Evolutionary conservation across 2,329 filamentous ascomycete species (phyloP).

Genomic region (Pseudogymnoascus sp.): DNA sequence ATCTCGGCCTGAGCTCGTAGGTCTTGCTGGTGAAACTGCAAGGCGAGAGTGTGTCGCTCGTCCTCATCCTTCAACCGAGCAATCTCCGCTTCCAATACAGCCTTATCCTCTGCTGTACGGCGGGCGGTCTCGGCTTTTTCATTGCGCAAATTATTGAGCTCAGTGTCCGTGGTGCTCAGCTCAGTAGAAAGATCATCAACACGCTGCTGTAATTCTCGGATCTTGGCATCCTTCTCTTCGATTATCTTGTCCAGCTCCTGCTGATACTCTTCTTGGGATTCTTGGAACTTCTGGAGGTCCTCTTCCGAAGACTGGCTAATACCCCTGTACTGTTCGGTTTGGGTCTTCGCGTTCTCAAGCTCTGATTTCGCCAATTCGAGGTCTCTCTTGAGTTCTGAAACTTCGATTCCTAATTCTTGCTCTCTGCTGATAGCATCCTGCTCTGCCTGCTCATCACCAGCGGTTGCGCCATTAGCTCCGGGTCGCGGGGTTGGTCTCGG

Average conservation of each 20-base stretch:
- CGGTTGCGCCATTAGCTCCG: slow-evolving; percentile 35
- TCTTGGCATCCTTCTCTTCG: slow-evolving; percentile 68
- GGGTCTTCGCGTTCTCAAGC: slow-evolving; percentile 70
- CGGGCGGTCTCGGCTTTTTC: slow-evolving; percentile 67
- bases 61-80: slow-evolving; percentile 75
- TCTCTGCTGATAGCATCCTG: slow-evolving; percentile 57
- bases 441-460: slow-evolving; percentile 41
- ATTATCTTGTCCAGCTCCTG: slow-evolving; percentile 73
- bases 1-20: slow-evolving; percentile 91
- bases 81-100: slow-evolving; percentile 70
- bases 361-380: slow-evolving; percentile 75
- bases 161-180: slow-evolving; percentile 70
- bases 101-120: slow-evolving; percentile 75
- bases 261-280: slow-evolving; percentile 79
- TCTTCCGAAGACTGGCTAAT: slow-evolving; percentile 86
- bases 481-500: slow-evolving; percentile 64
- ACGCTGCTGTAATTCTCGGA: slow-evolving; percentile 74
- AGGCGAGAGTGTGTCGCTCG: slow-evolving; percentile 69
- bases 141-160: slow-evolving; percentile 72
- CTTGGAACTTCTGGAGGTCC: slow-evolving; percentile 68
- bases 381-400: slow-evolving; percentile 80
- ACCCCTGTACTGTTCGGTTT: slow-evolving; percentile 80
- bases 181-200: slow-evolving; percentile 78
- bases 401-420: slow-evolving; percentile 75
- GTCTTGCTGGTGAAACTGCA: slow-evolving; percentile 82